These are phyloP conservation scores for Acanthamoeba royreba DNA, from an alignment of 208 protist species.

Conservation along the genomic window DNA sequence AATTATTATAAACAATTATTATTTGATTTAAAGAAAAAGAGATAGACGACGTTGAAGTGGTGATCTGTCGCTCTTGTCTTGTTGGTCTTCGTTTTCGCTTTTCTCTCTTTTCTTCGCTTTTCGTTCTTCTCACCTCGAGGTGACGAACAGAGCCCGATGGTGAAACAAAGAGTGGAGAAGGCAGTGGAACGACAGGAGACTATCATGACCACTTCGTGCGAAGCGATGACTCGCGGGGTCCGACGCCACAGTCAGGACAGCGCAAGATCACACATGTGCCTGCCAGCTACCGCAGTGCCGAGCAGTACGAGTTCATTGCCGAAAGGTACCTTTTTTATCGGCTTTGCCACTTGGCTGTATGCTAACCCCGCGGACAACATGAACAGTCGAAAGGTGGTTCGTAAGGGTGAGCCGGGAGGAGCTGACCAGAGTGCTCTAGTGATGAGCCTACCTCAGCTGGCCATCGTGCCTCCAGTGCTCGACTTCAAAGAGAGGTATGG, in stretches of 20 bases:
- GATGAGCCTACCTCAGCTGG: background rate
- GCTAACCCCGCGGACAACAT: background rate
- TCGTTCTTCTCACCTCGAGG: background rate
- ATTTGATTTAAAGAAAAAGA: background rate
- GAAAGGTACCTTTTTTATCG: background rate
- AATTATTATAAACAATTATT: background rate
- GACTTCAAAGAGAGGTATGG: conserved; percentile 36
- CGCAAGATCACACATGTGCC: conserved; percentile 43
- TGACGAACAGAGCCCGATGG: background rate
- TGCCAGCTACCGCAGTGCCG: background rate
- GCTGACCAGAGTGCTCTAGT: background rate
- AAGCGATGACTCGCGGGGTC: background rate
- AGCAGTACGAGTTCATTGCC: conserved; percentile 32
- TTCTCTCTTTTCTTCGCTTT: background rate
- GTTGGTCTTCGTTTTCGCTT: background rate
- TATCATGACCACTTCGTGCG: conserved; percentile 28
- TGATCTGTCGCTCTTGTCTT: too few relatives aligned
- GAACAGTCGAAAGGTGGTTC: conserved; percentile 17
- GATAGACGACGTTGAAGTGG: too few relatives aligned
- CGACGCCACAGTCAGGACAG: background rate
- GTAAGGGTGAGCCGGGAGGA: background rate
- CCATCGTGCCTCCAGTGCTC: background rate
- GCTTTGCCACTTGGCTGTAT: background rate
- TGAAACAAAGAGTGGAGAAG: background rate
- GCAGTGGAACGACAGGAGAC: background rate